Evolutionary conservation across 2,329 filamentous ascomycete species (phyloP), one percentile per base, ranked within the genome.

Genomic region (Colletotrichum chlorophyti): DNA sequence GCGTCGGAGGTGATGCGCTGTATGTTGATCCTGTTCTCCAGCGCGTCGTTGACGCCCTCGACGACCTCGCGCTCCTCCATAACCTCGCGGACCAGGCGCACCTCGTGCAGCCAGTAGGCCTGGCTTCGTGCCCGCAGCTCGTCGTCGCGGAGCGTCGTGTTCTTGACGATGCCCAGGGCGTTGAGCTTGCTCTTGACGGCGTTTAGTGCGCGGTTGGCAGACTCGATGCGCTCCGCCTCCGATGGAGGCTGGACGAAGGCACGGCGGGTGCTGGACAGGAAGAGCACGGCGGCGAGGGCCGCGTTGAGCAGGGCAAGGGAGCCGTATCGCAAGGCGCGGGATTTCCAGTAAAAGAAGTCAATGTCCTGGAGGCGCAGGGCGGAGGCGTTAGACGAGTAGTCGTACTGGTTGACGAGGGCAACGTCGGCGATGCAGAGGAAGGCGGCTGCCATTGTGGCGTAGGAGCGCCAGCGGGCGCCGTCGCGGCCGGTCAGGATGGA

Each of bases 101-200:
- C 89, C 76, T 97, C 91, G 40, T 89, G 88, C 9, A 80, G 77
- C 94, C 94, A 98, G 74, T 97, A 97, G 14, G 79, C 82, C 65
- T 88, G 83, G 46, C 83, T 83, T 57, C 83, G 82, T 3, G 74
- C 79, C 58, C 93, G 85, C 71, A 97, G 76, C 38, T 83, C 83
- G 62, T 85, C 81, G 74, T 97, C 91, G 53, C 93, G 79, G 54
- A 89, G 79, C 14, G 91, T 83, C 3, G 91, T 91, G 76, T 97
- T 97, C 70, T 89, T 85, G 41, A 96, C 77, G 55, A 96, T 86
- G 7, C 86, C 90, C 32, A 91, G 76, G 1, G 90, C 91, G 65
- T 84, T 87, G 60, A 96, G 72, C 71, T 89, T 92, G 52, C 84
- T 82, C 69, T 87, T 83, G 11, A 84, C 79, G 5, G 75, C 74